Evolutionary conservation across 805 yeast species (phyloP), one percentile per base, ranked within the genome.

Genomic region (Ogataea ganodermae): DNA sequence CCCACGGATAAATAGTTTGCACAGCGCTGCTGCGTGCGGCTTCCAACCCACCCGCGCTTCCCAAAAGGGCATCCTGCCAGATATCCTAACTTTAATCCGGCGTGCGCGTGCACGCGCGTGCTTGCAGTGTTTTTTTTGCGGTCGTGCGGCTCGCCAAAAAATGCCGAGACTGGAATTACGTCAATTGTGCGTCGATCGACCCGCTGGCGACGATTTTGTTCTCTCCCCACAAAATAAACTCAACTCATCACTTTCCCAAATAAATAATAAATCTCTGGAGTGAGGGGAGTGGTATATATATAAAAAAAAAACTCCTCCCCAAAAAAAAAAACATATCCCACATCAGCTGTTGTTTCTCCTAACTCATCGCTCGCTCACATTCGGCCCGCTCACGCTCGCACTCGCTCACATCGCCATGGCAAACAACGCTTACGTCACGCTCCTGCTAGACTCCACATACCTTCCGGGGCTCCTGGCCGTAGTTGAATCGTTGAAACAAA

Each of bases 401-500:
- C n/a, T n/a, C n/a, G n/a, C n/a, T n/a, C n/a, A n/a, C n/a, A n/a
- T n/a, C 33, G 8, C 33, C 3, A 30, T 30, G 33, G 8, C 33
- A 30, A n/a, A 22, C 6, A 6, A 30, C 16, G 64, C 69, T 13
- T 65, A 55, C 51, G 65, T 66, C 20, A 66, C 74, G 14, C 55
- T 72, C 3, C 55, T 72, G 26, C 55, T 70, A 16, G 63, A 62
- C 46, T 58, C 68, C 28, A 44, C 58, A 1, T 72, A 72, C 49
- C 50, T 72, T 10, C 71, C 75, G 0, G 76, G 76, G 4, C 62
- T 68, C 3, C 50, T 72, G 13, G 56, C 66, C 1, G 52, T 70
- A 28, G 66, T 60, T 6, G 44, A 57, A 22, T 59, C 70, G 4
- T 45, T 70, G 37, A 49, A 42, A 21, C 38, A 46, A 9, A 51